Evolutionary conservation across 352 stramenopile genomes (phyloP), one percentile per base, ranked within the genome.

Genomic region (Phytophthora kernoviae): DNA sequence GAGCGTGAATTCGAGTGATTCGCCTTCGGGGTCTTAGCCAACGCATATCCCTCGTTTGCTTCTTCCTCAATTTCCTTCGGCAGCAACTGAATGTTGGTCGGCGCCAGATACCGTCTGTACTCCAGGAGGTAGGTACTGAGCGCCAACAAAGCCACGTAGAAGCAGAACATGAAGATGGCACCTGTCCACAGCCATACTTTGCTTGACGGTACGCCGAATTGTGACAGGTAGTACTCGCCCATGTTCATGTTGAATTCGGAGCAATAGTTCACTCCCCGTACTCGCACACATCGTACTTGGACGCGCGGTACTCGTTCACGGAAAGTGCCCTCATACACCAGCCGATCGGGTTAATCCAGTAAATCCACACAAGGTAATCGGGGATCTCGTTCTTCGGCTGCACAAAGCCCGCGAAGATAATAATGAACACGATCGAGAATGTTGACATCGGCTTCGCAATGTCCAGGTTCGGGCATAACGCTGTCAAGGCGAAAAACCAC

Each of bases 321-420:
- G 51, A 54, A 5, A 81, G 43, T 17, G 68, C 62, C n/a, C 74
- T 68, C 33, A 78, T 65, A 36, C 57, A 68, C 68, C 72, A 87
- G 11, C 61, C 54, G 45, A 87, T 70, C 2, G 79, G 79, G 48
- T 84, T 85, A 36, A 88, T 65, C 61, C 66, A 84, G 60, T 86
- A 86, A 12, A 87, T 40, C 79, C 79, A 88, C n/a, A 63, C 60
- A 37, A 74, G 77, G 36, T 64, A 68, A 26, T 51, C 34, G 12
- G 74, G 77, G 39, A 86, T 84, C 21, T 75, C 58, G 58, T 47
- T 65, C 39, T 74, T 65, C 10, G 37, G 37, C 15, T 43, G 37
- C 37, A 43, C 37, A 17, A 43, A 43, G 15, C 37, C 37, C 37
- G 37, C 37, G n/a, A 43, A 43, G 37, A 43, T 43, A 14, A 43